A percentile compares a stretch with the other conserved stretches of the same genome.
These are phyloP conservation scores for Inonotus obliquus DNA, from an alignment of 1,284 basidiomycete genomes.

Conservation along the genomic window DNA sequence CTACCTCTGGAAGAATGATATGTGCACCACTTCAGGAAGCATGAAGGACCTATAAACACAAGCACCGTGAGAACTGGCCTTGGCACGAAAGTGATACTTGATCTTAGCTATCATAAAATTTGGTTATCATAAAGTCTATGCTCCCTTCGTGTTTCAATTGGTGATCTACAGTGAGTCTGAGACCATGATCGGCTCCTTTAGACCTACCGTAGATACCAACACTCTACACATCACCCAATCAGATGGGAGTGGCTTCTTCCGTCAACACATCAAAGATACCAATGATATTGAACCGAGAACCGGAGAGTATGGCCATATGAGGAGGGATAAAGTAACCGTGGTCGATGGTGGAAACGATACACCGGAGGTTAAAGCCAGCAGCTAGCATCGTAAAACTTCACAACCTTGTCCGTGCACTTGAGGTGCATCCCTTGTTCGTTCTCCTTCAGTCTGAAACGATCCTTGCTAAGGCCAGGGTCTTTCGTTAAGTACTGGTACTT, in stretches of 20 bases:
- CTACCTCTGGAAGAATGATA: too few species aligned
- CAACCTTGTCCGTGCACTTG: background rate
- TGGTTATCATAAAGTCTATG: too few species aligned
- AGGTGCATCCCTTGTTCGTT: background rate
- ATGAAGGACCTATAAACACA: too few species aligned
- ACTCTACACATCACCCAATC: background rate
- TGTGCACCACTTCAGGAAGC: too few species aligned
- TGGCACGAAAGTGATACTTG: too few species aligned
- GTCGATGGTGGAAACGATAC: too few species aligned
- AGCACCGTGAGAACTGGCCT: too few species aligned
- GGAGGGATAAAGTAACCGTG: background rate
- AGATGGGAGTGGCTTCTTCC: background rate
- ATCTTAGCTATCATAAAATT: too few species aligned
- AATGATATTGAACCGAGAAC: background rate
- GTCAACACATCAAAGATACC: background rate
- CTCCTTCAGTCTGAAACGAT: background rate
- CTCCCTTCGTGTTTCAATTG: background rate
- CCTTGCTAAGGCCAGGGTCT: background rate
- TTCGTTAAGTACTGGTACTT: background rate
- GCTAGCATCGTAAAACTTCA: background rate
- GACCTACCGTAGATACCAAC: background rate
- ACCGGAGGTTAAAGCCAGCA: background rate
- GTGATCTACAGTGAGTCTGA: background rate
- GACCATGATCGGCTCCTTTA: background rate
- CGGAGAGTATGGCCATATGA: background rate